Evolutionary conservation across 306 rosid genomes (phyloP).

Genomic region (Gastrolobium villosum): DNA sequence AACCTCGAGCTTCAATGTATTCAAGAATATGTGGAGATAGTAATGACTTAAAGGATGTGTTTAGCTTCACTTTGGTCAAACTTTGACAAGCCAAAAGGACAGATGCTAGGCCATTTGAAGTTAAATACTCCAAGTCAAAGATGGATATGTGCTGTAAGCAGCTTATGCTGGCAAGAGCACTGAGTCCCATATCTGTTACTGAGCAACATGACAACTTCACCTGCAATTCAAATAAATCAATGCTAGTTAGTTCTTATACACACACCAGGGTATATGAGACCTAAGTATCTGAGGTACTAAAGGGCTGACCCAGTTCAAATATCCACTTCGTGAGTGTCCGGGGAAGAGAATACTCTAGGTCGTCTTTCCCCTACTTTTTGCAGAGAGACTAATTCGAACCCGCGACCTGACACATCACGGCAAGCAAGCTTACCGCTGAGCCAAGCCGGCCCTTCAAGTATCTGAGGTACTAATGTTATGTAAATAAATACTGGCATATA

Average conservation of each 20-base stretch:
- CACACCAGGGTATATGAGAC: neutral
- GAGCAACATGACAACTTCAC: slow-evolving; percentile 74
- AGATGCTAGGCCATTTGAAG: slow-evolving; percentile 70
- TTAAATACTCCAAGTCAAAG: slow-evolving; percentile 67
- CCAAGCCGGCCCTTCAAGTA: no score
- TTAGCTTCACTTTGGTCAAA: slow-evolving; percentile 72
- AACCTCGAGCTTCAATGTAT: slow-evolving; percentile 69
- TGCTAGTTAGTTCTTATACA: slow-evolving; percentile 19
- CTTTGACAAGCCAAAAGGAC: slow-evolving; percentile 61
- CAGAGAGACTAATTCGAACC: no score
- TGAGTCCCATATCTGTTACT: slow-evolving; percentile 72
- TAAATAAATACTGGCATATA: neutral
- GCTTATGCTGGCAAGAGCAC: slow-evolving; percentile 67
- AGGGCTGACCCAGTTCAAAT: no score
- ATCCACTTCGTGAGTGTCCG: no score
- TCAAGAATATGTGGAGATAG: slow-evolving; percentile 60
- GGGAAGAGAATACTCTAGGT: no score
- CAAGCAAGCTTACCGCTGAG: no score
- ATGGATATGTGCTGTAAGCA: slow-evolving; percentile 65
- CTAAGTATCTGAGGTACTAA: neutral
- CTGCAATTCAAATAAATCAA: slow-evolving; percentile 57
- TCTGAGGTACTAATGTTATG: neutral
- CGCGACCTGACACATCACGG: no score
- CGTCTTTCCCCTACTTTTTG: no score
- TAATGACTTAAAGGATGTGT: slow-evolving; percentile 62